Evolutionary conservation across 2,329 filamentous ascomycete genomes (phyloP).

Genomic region (Sclerotinia spermophila): DNA sequence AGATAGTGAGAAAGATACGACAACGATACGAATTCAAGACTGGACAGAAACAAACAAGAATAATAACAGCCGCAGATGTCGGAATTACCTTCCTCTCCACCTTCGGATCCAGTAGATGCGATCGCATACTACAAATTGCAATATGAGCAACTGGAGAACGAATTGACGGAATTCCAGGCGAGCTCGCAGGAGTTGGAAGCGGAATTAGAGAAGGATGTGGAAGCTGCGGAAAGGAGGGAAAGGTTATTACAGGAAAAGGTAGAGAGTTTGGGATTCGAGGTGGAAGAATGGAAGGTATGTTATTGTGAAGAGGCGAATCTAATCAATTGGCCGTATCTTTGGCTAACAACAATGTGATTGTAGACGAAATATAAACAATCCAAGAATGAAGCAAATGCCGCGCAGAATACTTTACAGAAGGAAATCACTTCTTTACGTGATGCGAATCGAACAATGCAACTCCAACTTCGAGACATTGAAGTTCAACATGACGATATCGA

Average conservation of each 20-base stretch:
- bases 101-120: slow-evolving; percentile 65
- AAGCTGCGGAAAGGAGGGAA: slow-evolving; percentile 91
- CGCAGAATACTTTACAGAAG: slow-evolving; percentile 85
- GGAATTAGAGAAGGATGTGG: slow-evolving; percentile 93
- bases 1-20: slow-evolving; percentile 18
- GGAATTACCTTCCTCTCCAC: slow-evolving; percentile 61
- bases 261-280: slow-evolving; percentile 79
- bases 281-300: slow-evolving; percentile 95
- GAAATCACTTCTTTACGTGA: slow-evolving; percentile 92
- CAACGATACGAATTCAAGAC: slow-evolving; percentile 11
- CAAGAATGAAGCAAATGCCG: slow-evolving; percentile 79
- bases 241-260: slow-evolving; percentile 81
- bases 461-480: slow-evolving; percentile 88
- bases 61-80: slow-evolving; percentile 31
- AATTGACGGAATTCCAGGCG: slow-evolving; percentile 89
- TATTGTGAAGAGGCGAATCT: slow-evolving; percentile 13
- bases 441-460: slow-evolving; percentile 72
- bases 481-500: slow-evolving; percentile 99
- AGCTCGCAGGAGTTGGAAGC: slow-evolving; percentile 92
- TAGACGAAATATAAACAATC: slow-evolving; percentile 95
- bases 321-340: slow-evolving; percentile 13
- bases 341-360: slow-evolving; percentile 26
- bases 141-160: slow-evolving; percentile 87
- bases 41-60: slow-evolving; percentile 17
- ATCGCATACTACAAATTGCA: slow-evolving; percentile 93